A percentile compares a stretch with the other conserved stretches of the same genome.
These are phyloP conservation scores for Nothomitra cinnamomea DNA, from an alignment of 2,329 filamentous ascomycete genomes.

Conservation along the genomic window DNA sequence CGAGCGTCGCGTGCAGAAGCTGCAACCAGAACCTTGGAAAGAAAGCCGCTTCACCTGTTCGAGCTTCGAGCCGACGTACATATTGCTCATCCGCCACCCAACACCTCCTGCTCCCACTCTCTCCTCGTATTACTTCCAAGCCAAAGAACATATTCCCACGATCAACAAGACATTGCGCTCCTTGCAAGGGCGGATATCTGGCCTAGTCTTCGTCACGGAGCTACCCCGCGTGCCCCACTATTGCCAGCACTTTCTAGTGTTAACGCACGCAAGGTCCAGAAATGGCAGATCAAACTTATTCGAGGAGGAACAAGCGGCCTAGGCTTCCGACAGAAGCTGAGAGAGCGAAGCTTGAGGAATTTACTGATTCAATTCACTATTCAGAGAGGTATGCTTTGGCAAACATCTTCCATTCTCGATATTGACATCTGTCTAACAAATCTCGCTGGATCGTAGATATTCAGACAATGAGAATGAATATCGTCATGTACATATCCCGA, in stretches of 20 bases:
- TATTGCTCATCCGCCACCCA: conserved; percentile 14
- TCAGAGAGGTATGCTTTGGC: conserved; percentile 60
- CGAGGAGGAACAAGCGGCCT: conserved; percentile 66
- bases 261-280: not conserved
- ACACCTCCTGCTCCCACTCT: conserved; percentile 4
- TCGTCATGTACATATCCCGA: conserved; percentile 91
- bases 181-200: not conserved
- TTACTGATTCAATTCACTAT: conserved; percentile 87
- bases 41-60: conserved; percentile 4
- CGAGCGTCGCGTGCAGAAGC: conserved; percentile 3
- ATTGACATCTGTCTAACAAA: not conserved
- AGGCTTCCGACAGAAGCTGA: conserved; percentile 67
- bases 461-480: conserved; percentile 89
- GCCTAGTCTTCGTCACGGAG: not conserved
- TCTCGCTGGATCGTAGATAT: conserved; percentile 47
- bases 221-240: conserved; percentile 2
- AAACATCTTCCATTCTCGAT: not conserved
- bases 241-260: not conserved
- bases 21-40: conserved; percentile 2
- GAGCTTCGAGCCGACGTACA: conserved; percentile 15
- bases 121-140: not conserved
- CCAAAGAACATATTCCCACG: not conserved
- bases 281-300: not conserved
- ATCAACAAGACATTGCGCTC: not conserved
- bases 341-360: conserved; percentile 73